Evolutionary conservation across 2,329 filamentous ascomycete genomes (phyloP).

Genomic region (Rutstroemia sp.): DNA sequence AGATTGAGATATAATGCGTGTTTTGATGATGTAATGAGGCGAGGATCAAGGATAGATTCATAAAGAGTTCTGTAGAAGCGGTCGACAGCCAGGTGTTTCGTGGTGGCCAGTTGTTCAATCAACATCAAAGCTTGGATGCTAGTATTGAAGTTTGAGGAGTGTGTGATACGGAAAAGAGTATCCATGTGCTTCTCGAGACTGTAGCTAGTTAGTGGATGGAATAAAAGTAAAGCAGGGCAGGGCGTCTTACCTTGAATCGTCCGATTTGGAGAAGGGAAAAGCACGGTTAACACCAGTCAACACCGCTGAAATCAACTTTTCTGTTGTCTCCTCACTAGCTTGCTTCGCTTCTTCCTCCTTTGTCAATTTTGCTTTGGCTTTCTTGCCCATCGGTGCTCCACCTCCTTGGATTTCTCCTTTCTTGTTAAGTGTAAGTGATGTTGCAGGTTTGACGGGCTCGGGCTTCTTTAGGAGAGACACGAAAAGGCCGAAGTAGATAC

Average conservation of each 20-base stretch:
- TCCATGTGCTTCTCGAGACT: slow-evolving; percentile 84
- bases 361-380: slow-evolving; percentile 36
- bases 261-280: slow-evolving; percentile 81
- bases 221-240: background rate
- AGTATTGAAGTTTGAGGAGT: slow-evolving; percentile 98
- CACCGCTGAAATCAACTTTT: slow-evolving; percentile 88
- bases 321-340: slow-evolving; percentile 47
- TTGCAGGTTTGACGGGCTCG: slow-evolving; percentile 32
- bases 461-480: slow-evolving; percentile 65
- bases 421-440: slow-evolving; percentile 38
- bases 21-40: slow-evolving; percentile 84
- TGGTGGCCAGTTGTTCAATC: slow-evolving; percentile 82
- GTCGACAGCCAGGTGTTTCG: slow-evolving; percentile 75
- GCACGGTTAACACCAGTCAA: slow-evolving; percentile 93
- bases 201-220: slow-evolving; percentile 20
- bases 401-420: slow-evolving; percentile 46
- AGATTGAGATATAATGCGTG: slow-evolving; percentile 93
- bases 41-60: slow-evolving; percentile 86
- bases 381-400: slow-evolving; percentile 43
- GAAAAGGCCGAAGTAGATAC: slow-evolving; percentile 90
- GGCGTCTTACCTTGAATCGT: slow-evolving; percentile 58
- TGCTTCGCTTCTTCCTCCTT: slow-evolving; percentile 34
- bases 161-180: slow-evolving; percentile 90
- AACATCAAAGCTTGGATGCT: slow-evolving; percentile 92
- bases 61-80: slow-evolving; percentile 94